A percentile compares a stretch with the other conserved stretches of the same genome.
Conservation (phyloP, 805 yeast species). For the Starmerella apis region DNA sequence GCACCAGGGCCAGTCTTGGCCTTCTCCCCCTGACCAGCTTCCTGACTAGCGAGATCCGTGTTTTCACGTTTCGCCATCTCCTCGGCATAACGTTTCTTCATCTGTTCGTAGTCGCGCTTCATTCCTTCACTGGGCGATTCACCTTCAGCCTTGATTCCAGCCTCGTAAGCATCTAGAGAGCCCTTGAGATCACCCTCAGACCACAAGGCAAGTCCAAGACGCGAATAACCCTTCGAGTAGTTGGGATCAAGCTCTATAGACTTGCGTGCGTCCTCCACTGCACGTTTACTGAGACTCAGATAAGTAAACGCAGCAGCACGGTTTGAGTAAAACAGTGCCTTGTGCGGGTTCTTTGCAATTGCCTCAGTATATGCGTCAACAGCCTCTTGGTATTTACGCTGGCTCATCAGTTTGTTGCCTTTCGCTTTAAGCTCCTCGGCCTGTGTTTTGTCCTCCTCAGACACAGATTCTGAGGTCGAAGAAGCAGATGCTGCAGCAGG, state of each 20-base stretch:
- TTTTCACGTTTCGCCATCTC: conserved; percentile 33
- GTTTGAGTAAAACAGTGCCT: conserved; percentile 80
- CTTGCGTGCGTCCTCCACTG: conserved; percentile 70
- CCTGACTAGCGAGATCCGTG: conserved; percentile 1
- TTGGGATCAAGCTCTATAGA: conserved; percentile 70
- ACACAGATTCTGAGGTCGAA: conserved; percentile 23
- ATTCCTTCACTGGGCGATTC: conserved; percentile 74
- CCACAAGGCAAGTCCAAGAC: conserved; percentile 86
- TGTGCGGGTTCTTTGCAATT: conserved; percentile 52
- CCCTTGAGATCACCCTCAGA: conserved; percentile 91
- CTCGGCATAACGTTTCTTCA: conserved; percentile 75
- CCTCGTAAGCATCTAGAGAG: conserved; percentile 79
- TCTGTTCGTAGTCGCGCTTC: conserved; percentile 89
- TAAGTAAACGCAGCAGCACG: conserved; percentile 96
- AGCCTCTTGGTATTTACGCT: conserved; percentile 59
- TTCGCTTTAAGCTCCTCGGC: conserved; percentile 80
- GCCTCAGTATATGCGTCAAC: conserved; percentile 73
- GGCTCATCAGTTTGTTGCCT: conserved; percentile 85
- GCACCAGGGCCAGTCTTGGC: conserved; percentile 15
- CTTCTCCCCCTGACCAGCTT: not conserved
- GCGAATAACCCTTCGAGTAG: conserved; percentile 87
- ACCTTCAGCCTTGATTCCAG: conserved; percentile 82
- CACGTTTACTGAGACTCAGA: conserved; percentile 57
- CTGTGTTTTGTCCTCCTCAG: conserved; percentile 44
- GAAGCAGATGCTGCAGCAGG: conserved; percentile 19